phyloP scores from a whole-genome alignment of 1,284 basidiomycete genomes.

The Ceratobasidium sp. region DNA sequence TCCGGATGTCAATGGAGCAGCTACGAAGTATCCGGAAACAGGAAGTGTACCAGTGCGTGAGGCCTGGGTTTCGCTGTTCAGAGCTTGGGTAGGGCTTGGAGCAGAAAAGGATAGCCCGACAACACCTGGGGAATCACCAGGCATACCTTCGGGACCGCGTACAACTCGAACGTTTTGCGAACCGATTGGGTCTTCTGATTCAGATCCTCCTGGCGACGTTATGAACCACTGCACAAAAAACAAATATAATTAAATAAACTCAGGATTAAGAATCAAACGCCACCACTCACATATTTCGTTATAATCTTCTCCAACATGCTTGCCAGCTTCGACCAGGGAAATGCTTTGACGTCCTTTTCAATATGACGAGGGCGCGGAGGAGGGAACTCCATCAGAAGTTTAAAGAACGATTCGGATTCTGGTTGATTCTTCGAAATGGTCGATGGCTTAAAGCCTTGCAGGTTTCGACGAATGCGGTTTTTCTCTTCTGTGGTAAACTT shows the following conservation, averaged over 20 bases:
- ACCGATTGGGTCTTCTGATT: not conserved
- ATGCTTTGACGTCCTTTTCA: constrained; percentile 98
- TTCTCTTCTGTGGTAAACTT: constrained; percentile 95
- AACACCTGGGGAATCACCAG: not conserved
- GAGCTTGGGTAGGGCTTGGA: not conserved
- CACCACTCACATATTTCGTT: constrained; percentile 85
- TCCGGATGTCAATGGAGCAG: not conserved
- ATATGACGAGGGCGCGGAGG: constrained; percentile 95
- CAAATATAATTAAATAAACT: too few species aligned
- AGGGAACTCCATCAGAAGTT: constrained; percentile 94
- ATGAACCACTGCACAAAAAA: constrained; percentile 16
- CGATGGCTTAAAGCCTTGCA: constrained; percentile 90
- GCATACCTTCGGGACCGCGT: not conserved
- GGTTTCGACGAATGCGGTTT: constrained; percentile 92
- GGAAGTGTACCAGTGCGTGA: not conserved
- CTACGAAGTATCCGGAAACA: not conserved
- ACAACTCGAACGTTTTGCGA: not conserved
- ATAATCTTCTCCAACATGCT: constrained; percentile 92
- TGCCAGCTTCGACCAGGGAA: constrained; percentile 86
- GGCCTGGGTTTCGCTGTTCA: not conserved
- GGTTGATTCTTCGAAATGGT: constrained; percentile 89
- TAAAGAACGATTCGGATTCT: constrained; percentile 87
- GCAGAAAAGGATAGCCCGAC: not conserved
- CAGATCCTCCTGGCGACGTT: not conserved
- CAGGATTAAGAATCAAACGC: too few species aligned